Evolutionary conservation across 2,329 filamentous ascomycete species (phyloP), one percentile per base, ranked within the genome.

Genomic region (Epichloe sibirici): DNA sequence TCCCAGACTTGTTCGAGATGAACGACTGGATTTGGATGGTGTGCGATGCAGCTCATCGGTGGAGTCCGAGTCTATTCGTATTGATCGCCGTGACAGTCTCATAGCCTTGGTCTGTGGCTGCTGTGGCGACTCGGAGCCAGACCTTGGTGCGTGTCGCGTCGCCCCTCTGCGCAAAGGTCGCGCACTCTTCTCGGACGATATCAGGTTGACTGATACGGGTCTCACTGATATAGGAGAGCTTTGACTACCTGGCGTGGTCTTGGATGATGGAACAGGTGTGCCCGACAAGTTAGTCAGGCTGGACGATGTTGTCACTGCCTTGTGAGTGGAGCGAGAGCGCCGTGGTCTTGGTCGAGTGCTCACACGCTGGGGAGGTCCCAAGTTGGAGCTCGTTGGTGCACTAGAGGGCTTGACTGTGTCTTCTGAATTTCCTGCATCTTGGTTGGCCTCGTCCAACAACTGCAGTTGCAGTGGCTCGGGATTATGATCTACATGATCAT

Each of bases 31-130:
- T 53, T 63, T 67, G 3, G 60, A 58, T 1, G 71, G 65, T 0
- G 75, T 74, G 13, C 62, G 61, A 6, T 71, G 67, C 12, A 78
- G 59, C 55, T 79, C 76, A 57, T 79, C 75, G 0, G 74, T 70
- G 12, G 76, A 78, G 13, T 69, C 63, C 0, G 71, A 73, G 31
- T 66, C 68, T n/a, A 64, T 54, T 15, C 65, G 65, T 5, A 59
- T 46, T 12, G 59, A 58, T 8, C 60, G 60, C 50, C 59, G 60
- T 5, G 59, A 56, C 43, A 57, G 53, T 37, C 56, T 62, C 40
- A 47, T 53, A 3, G 54, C 52, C 40, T 59, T 61, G 13, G 51
- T 58, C 13, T 55, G 44, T 12, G 57, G 55, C 31, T 63, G 55
- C 31, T 63, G 64, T 42, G 64, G 63, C 17, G 65, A 65, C 17